Conservation (phyloP, 2,329 filamentous ascomycete species). For the Stagonosporopsis rhizophila region DNA sequence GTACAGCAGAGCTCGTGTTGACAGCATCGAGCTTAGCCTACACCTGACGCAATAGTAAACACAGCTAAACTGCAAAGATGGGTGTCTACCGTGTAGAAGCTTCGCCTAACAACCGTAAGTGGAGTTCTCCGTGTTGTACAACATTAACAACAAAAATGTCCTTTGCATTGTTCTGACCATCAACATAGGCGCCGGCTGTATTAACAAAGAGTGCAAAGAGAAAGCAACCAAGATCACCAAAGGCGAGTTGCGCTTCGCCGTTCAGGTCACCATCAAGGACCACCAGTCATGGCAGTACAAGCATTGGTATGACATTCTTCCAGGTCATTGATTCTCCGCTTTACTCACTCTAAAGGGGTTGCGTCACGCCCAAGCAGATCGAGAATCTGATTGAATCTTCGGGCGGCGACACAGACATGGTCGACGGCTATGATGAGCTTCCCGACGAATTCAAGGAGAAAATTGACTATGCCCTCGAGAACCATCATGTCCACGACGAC, state of each 20-base stretch:
- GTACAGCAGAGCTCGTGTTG: background rate
- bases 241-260: constrained; percentile 73
- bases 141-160: background rate
- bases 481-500: constrained; percentile 82
- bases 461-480: constrained; percentile 71
- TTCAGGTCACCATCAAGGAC: constrained; percentile 68
- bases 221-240: constrained; percentile 74
- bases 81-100: constrained; percentile 40
- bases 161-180: background rate
- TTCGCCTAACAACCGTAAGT: constrained; percentile 61
- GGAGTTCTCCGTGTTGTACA: background rate
- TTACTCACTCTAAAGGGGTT: constrained; percentile 70
- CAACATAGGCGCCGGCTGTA: constrained; percentile 61
- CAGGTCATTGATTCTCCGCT: background rate
- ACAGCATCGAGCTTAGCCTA: background rate
- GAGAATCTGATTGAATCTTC: constrained; percentile 67
- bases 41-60: constrained; percentile 9
- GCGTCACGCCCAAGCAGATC: constrained; percentile 79
- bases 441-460: constrained; percentile 73
- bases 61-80: constrained; percentile 23
- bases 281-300: constrained; percentile 77
- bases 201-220: constrained; percentile 75
- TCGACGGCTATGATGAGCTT: constrained; percentile 85
- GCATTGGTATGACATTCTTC: constrained; percentile 73
- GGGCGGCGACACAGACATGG: constrained; percentile 65